phyloP scores from a whole-genome alignment of 2,329 filamentous ascomycete genomes.

The Emmonsiellopsis sp. region DNA sequence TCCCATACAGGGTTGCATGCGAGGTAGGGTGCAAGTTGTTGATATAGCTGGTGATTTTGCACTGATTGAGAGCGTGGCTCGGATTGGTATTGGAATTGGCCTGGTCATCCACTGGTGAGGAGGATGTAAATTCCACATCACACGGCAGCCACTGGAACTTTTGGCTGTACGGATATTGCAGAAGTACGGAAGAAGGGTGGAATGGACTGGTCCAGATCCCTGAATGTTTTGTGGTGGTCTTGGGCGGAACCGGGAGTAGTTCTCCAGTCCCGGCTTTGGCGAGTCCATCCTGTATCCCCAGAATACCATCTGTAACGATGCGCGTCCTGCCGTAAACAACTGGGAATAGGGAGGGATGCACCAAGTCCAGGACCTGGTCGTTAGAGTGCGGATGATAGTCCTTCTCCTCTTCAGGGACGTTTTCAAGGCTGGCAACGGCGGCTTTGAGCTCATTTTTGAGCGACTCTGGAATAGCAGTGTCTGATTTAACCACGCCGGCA shows the following conservation, averaged over 20 bases:
- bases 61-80: not conserved
- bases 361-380: slow-evolving; percentile 51
- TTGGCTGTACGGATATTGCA: slow-evolving; percentile 11
- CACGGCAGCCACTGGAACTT: slow-evolving; percentile 38
- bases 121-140: slow-evolving; percentile 19
- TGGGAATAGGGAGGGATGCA: slow-evolving; percentile 49
- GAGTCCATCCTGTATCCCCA: slow-evolving; percentile 18
- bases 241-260: slow-evolving; percentile 7
- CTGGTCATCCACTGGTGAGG: slow-evolving; percentile 7
- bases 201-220: not conserved
- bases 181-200: too few species aligned
- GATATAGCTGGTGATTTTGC: slow-evolving; percentile 29
- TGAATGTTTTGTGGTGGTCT: not conserved
- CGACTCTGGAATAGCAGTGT: slow-evolving; percentile 34
- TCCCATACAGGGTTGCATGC: slow-evolving; percentile 21
- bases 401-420: slow-evolving; percentile 42
- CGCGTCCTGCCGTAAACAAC: slow-evolving; percentile 22
- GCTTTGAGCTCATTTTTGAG: slow-evolving; percentile 35
- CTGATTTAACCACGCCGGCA: slow-evolving; percentile 44
- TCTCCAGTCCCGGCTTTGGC: slow-evolving; percentile 12
- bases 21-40: slow-evolving; percentile 31
- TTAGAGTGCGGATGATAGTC: slow-evolving; percentile 57
- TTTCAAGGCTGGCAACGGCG: slow-evolving; percentile 43
- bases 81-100: not conserved
- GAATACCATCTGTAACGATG: slow-evolving; percentile 13